Percentiles rank a stretch among this genome's conserved stretches.
Evolutionary conservation across 1,284 basidiomycete genomes (phyloP).

Genomic region (Singerocomus inundabilis): DNA sequence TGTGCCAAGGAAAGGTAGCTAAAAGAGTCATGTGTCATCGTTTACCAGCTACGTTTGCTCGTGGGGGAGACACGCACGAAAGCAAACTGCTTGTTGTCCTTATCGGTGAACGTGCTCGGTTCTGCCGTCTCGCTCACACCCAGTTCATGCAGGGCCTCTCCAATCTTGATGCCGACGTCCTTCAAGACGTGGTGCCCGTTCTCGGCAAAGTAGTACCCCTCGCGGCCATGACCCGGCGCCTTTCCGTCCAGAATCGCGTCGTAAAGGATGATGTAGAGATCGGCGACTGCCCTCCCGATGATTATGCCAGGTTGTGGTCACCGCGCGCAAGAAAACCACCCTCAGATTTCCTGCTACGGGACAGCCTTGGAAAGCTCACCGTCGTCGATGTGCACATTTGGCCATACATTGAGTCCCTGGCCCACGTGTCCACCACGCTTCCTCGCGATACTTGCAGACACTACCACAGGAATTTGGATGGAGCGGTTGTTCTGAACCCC

Average conservation of each 20-base stretch:
- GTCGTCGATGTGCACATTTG: conserved; percentile 28
- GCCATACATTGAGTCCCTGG: conserved; percentile 26
- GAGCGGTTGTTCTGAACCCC: conserved; percentile 39
- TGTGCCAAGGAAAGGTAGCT: conserved; percentile 46
- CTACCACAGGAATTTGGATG: conserved; percentile 37
- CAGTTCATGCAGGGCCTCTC: conserved; percentile 29
- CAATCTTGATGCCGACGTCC: conserved; percentile 30
- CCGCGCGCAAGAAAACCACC: not conserved
- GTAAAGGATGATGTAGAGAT: conserved; percentile 36
- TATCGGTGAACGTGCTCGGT: conserved; percentile 34
- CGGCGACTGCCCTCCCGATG: conserved; percentile 16
- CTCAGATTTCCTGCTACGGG: too few relatives aligned
- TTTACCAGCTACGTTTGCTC: not conserved
- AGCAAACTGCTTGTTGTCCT: conserved; percentile 32
- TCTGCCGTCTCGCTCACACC: conserved; percentile 32
- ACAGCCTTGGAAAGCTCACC: conserved; percentile 20
- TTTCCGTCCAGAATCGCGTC: conserved; percentile 31
- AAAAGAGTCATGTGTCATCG: not conserved
- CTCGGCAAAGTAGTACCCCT: conserved; percentile 52
- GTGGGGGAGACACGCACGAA: conserved; percentile 4
- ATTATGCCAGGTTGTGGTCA: not conserved
- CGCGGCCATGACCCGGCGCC: conserved; percentile 41
- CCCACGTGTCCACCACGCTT: conserved; percentile 35
- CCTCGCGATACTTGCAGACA: conserved; percentile 31
- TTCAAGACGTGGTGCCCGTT: conserved; percentile 44